Evolutionary conservation across 2,329 filamentous ascomycete genomes (phyloP).

Genomic region (Xylariaceae sp.): DNA sequence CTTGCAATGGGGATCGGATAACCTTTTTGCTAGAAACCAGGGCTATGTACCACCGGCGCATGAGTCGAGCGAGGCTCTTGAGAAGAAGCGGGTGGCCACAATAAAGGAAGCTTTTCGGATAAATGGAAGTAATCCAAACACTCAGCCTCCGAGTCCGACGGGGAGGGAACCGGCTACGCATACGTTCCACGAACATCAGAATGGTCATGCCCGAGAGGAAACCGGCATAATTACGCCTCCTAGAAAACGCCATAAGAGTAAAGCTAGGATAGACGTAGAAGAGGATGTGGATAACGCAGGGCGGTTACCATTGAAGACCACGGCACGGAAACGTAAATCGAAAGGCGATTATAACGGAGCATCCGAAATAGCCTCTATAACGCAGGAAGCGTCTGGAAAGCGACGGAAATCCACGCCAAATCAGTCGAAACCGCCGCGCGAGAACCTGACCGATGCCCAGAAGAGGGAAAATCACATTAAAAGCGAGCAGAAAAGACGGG

Average conservation of each 20-base stretch:
- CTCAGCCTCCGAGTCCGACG: slow-evolving; percentile 52
- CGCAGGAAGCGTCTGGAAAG: slow-evolving; percentile 37
- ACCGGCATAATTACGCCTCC: slow-evolving; percentile 38
- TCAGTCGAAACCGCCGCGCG: slow-evolving; percentile 47
- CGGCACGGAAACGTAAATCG: slow-evolving; percentile 43
- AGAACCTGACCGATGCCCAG: slow-evolving; percentile 82
- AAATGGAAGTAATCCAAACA: slow-evolving; percentile 53
- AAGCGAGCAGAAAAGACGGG: slow-evolving; percentile 52
- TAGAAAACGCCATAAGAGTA: slow-evolving; percentile 52
- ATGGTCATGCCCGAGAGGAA: slow-evolving; percentile 30
- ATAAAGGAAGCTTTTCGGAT: slow-evolving; percentile 51
- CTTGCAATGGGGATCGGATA: slow-evolving; percentile 63
- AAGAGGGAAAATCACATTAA: slow-evolving; percentile 72
- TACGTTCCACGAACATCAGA: slow-evolving; percentile 24
- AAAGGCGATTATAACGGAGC: slow-evolving; percentile 37
- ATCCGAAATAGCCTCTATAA: slow-evolving; percentile 32
- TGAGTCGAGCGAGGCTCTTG: slow-evolving; percentile 53
- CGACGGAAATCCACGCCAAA: slow-evolving; percentile 49
- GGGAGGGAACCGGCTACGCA: slow-evolving; percentile 23
- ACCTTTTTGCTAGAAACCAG: slow-evolving; percentile 53
- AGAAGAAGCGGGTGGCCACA: slow-evolving; percentile 49
- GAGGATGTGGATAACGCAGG: slow-evolving; percentile 39
- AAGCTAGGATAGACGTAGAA: slow-evolving; percentile 41
- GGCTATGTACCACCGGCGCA: slow-evolving; percentile 54
- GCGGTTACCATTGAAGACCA: slow-evolving; percentile 29